Evolutionary conservation across 1,284 basidiomycete species (phyloP).

Genomic region (Binderoboletus segoi): DNA sequence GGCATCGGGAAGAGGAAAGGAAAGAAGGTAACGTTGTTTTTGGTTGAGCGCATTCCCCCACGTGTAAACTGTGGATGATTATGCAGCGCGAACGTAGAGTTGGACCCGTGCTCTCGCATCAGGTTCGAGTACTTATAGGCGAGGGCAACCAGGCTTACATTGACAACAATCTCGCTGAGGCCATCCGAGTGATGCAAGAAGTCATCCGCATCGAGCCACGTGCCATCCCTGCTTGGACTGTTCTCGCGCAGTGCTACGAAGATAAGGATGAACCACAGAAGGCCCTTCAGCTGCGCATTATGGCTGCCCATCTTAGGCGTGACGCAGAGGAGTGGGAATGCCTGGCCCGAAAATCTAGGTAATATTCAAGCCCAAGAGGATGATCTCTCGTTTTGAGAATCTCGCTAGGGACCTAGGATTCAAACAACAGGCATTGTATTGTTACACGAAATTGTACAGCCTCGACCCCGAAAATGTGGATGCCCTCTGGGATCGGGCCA

Average conservation of each 20-base stretch:
- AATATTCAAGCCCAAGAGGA: neutral
- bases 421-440: slow-evolving; percentile 89
- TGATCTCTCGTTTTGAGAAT: slow-evolving; percentile 54
- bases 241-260: slow-evolving; percentile 38
- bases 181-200: slow-evolving; percentile 84
- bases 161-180: slow-evolving; percentile 65
- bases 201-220: slow-evolving; percentile 93
- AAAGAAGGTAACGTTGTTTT: slow-evolving; percentile 42
- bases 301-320: slow-evolving; percentile 75
- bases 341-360: slow-evolving; percentile 78
- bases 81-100: slow-evolving; percentile 39
- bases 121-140: slow-evolving; percentile 86
- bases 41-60: neutral
- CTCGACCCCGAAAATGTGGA: slow-evolving; percentile 82
- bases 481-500: slow-evolving; percentile 89
- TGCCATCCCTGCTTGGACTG: slow-evolving; percentile 83
- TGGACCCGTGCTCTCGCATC: slow-evolving; percentile 71
- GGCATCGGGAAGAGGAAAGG: slow-evolving; percentile 63
- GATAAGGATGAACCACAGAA: slow-evolving; percentile 23
- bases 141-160: slow-evolving; percentile 90
- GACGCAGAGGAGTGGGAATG: slow-evolving; percentile 89
- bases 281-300: slow-evolving; percentile 23
- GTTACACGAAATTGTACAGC: slow-evolving; percentile 82
- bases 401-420: slow-evolving; percentile 62
- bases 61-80: neutral